phyloP scores from a whole-genome alignment of 75 land plant species.

The Azolla pinnata region DNA sequence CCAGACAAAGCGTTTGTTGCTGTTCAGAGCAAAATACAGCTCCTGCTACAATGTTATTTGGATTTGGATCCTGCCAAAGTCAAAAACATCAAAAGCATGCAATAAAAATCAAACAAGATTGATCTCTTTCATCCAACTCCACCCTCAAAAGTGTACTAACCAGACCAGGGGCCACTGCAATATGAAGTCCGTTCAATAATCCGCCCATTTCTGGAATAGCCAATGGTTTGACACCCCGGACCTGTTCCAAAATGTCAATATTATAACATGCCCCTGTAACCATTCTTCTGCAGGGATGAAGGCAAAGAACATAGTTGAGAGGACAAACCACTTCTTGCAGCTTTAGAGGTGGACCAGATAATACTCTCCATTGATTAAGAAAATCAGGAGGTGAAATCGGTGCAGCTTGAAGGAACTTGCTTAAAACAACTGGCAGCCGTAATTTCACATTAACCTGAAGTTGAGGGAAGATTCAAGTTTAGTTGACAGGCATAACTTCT shows the following conservation, averaged over 20 bases:
- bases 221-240: conserved; percentile 80
- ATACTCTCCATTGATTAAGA: conserved; percentile 83
- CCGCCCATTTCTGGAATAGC: conserved; percentile 74
- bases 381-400: conserved; percentile 62
- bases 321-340: conserved; percentile 90
- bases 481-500: conserved; percentile 4
- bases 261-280: no score
- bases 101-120: conserved; percentile 3
- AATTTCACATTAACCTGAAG: conserved; percentile 71
- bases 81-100: conserved; percentile 1
- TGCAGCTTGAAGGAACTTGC: conserved; percentile 75
- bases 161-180: conserved; percentile 74
- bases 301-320: not conserved
- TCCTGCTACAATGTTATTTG: conserved; percentile 84
- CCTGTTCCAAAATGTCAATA: conserved; percentile 43
- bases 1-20: conserved; percentile 76
- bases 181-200: conserved; percentile 46
- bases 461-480: conserved; percentile 3
- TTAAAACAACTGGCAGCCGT: conserved; percentile 77
- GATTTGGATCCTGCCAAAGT: conserved; percentile 73
- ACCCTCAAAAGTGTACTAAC: conserved; percentile 41
- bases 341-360: conserved; percentile 84
- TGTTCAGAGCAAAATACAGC: conserved; percentile 74
- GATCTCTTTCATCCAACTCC: not conserved
- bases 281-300: not conserved